Percentiles rank a stretch among this genome's conserved stretches.
phyloP scores from a whole-genome alignment of 345 rosid genomes.

The Hibiscus tridactylites region DNA sequence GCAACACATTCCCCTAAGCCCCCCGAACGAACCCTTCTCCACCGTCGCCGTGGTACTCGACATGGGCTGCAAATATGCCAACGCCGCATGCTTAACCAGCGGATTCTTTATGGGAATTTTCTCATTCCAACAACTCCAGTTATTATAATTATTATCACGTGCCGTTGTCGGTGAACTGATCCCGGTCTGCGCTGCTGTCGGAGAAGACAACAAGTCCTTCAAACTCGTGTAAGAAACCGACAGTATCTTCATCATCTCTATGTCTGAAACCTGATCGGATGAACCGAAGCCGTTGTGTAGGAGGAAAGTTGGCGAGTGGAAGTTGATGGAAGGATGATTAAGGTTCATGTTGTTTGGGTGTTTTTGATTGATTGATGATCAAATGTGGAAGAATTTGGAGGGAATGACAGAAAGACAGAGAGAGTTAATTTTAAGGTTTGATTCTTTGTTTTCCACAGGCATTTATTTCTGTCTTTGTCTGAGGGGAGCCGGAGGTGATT shows the following conservation, averaged over 20 bases:
- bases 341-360: neutral
- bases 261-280: slow-evolving; percentile 22
- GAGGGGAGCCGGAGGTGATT: neutral
- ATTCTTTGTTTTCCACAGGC: neutral
- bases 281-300: slow-evolving; percentile 17
- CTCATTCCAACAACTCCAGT: slow-evolving; percentile 31
- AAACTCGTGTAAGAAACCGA: slow-evolving; percentile 40
- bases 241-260: slow-evolving; percentile 34
- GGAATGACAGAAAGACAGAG: neutral
- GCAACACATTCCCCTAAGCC: slow-evolving; percentile 17
- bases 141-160: neutral
- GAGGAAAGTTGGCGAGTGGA: slow-evolving; percentile 10
- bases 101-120: slow-evolving; percentile 56
- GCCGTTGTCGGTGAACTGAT: slow-evolving; percentile 24
- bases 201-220: slow-evolving; percentile 35
- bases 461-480: neutral
- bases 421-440: neutral
- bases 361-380: no score
- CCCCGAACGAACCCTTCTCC: slow-evolving; percentile 24
- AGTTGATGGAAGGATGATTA: neutral
- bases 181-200: slow-evolving; percentile 3
- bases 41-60: slow-evolving; percentile 27
- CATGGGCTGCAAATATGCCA: slow-evolving; percentile 61
- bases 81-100: slow-evolving; percentile 55
- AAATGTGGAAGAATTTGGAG: neutral